A percentile compares a stretch with the other conserved stretches of the same genome.
phyloP scores from a whole-genome alignment of 192 early-diverging fungal genomes.

The Allomyces javanicus region DNA sequence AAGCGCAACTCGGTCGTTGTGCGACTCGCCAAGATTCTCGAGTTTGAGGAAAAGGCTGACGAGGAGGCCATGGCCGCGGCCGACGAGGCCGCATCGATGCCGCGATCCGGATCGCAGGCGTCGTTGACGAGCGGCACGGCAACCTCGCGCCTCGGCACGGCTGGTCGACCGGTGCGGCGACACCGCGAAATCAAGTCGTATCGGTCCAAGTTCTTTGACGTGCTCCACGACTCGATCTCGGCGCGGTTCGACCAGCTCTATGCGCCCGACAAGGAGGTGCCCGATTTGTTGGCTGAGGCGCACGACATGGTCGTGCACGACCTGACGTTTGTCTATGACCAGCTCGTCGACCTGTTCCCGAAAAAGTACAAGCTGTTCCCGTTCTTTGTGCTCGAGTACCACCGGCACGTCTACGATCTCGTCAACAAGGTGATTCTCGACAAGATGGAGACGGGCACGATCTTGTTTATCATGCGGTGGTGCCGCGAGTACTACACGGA shows the following conservation, averaged over 20 bases:
- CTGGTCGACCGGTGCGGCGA: slow-evolving; percentile 17
- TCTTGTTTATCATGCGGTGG: slow-evolving; percentile 70
- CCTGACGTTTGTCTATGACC: slow-evolving; percentile 69
- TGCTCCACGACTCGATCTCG: slow-evolving; percentile 44
- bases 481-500: slow-evolving; percentile 75
- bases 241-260: slow-evolving; percentile 46
- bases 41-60: slow-evolving; percentile 79
- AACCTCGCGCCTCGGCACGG: slow-evolving; percentile 21
- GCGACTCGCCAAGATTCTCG: slow-evolving; percentile 80
- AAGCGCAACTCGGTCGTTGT: slow-evolving; percentile 57
- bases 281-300: slow-evolving; percentile 28
- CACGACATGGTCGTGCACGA: slow-evolving; percentile 77
- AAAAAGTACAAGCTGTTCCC: slow-evolving; percentile 87
- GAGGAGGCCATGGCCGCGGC: slow-evolving; percentile 27
- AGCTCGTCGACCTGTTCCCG: slow-evolving; percentile 71
- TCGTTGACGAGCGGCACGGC: slow-evolving; percentile 16
- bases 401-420: slow-evolving; percentile 68
- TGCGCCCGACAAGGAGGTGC: slow-evolving; percentile 35
- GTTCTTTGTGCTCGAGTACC: slow-evolving; percentile 87
- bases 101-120: slow-evolving; percentile 5
- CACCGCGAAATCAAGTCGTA: slow-evolving; percentile 44
- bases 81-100: not conserved
- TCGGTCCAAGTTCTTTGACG: slow-evolving; percentile 60
- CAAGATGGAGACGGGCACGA: slow-evolving; percentile 65
- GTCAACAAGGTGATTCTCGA: slow-evolving; percentile 52